Percentiles rank a stretch among this genome's conserved stretches.
These are phyloP conservation scores for Botrytis fabae DNA, from an alignment of 2,329 filamentous ascomycete genomes.

Conservation along the genomic window DNA sequence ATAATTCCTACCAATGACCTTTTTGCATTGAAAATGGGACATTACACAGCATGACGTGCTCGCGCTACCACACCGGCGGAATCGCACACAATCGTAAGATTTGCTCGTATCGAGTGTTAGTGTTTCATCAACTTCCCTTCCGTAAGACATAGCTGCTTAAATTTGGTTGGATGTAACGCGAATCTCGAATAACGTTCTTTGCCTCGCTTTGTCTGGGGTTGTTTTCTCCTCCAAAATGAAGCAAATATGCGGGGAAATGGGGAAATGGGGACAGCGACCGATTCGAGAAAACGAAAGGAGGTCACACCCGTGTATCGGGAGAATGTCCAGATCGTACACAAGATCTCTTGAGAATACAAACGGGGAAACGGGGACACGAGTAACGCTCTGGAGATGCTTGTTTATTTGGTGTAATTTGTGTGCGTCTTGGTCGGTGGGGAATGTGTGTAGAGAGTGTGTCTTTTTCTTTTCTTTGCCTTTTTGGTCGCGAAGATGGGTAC, in stretches of 20 bases:
- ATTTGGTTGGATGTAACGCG: not conserved
- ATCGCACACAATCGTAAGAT: conserved; percentile 19
- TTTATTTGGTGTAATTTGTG: not conserved
- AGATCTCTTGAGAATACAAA: not conserved
- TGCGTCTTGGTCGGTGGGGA: not conserved
- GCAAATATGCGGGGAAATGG: not conserved
- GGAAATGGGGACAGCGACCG: not conserved
- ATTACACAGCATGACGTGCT: conserved; percentile 11
- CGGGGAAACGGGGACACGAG: not conserved
- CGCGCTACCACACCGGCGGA: conserved; percentile 11
- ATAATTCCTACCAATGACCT: not conserved
- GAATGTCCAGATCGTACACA: conserved; percentile 9
- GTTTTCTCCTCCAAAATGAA: not conserved
- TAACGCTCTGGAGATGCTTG: not conserved
- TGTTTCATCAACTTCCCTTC: conserved; percentile 13
- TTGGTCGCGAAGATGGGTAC: not conserved
- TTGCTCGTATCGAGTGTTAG: conserved; percentile 14
- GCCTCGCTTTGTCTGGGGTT: not conserved
- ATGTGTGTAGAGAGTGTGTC: not conserved
- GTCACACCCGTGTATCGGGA: conserved; percentile 5
- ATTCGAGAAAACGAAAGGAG: not conserved
- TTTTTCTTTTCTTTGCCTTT: not conserved
- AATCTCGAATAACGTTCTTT: not conserved
- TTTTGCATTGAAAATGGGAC: not conserved
- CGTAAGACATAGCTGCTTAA: not conserved